Evolutionary conservation across 2,329 filamentous ascomycete species (phyloP), one percentile per base, ranked within the genome.

Genomic region (Xylariaceae sp.): DNA sequence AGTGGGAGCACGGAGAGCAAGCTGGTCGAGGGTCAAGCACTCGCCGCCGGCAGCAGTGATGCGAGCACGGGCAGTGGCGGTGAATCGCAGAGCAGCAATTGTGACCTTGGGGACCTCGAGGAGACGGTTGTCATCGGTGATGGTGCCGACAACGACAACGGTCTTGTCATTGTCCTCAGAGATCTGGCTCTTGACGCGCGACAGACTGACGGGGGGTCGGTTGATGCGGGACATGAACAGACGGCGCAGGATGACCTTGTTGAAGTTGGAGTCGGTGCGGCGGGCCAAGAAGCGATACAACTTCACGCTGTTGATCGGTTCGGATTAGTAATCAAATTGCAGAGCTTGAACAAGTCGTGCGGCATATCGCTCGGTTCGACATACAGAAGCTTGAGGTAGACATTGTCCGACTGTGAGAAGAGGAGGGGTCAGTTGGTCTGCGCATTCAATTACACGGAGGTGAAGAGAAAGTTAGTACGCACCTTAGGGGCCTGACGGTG

Each of bases 221-320:
- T 97, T 97, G 77, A 94, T 95, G 76, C 91, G 89, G 73, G 90
- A 95, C 88, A 93, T 95, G 71, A 95, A 95, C 54, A 98, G 86
- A 67, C 93, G 88, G 72, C 92, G 90, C 66, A 98, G 88, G 69
- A 98, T 83, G 66, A 93, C 88, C 82, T 95, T 94, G 87, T 98
- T 98, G 88, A 98, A 98, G 77, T 82, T 82, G 59, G 89, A 82
- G 73, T 97, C 93, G 70, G 93, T 98, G 70, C 93, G 91, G 76
- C 90, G 47, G 88, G 89, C 85, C 72, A 95, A 77, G 83, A 95
- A 95, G 80, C 88, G 87, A 82, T 95, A 95, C 45, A 95, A 86
- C 86, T 96, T 96, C 75, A 96, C 91, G 27, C 38, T 40, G 23
- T 40, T 11, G 35, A 19, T 5, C 11, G 14, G 10, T 3, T 12